phyloP scores from a whole-genome alignment of 2,329 filamentous ascomycete species.

The Penicillium fuscoglaucum region DNA sequence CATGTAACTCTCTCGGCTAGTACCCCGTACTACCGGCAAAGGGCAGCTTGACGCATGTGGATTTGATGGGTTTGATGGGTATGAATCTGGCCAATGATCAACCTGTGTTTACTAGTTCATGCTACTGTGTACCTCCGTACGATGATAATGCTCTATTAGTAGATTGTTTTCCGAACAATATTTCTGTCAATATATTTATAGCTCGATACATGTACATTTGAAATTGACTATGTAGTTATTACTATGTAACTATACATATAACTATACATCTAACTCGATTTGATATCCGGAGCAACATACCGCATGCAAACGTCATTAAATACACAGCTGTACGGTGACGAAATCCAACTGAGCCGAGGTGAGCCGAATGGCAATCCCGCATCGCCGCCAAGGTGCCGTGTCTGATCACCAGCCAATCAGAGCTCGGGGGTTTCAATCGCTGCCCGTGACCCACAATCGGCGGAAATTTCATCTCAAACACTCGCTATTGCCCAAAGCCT shows the following conservation, averaged over 20 bases:
- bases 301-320: slow-evolving; percentile 27
- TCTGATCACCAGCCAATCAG: slow-evolving; percentile 30
- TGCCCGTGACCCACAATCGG: slow-evolving; percentile 26
- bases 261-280: no score
- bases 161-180: neutral
- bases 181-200: neutral
- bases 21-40: slow-evolving; percentile 10
- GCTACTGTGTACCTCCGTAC: neutral
- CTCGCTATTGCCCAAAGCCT: slow-evolving; percentile 10
- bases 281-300: slow-evolving; percentile 4
- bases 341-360: slow-evolving; percentile 39
- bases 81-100: neutral
- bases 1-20: slow-evolving; percentile 11
- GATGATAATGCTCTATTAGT: neutral
- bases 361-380: slow-evolving; percentile 35
- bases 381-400: slow-evolving; percentile 14
- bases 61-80: neutral
- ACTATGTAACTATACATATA: no score
- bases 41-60: slow-evolving; percentile 12
- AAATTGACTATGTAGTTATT: no score
- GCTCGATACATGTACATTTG: neutral
- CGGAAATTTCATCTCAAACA: slow-evolving; percentile 30
- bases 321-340: slow-evolving; percentile 27
- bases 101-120: neutral
- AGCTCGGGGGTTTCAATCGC: slow-evolving; percentile 27